Evolutionary conservation across 768 basidiomycete species (phyloP).

Genomic region (Pluteus cervinus): DNA sequence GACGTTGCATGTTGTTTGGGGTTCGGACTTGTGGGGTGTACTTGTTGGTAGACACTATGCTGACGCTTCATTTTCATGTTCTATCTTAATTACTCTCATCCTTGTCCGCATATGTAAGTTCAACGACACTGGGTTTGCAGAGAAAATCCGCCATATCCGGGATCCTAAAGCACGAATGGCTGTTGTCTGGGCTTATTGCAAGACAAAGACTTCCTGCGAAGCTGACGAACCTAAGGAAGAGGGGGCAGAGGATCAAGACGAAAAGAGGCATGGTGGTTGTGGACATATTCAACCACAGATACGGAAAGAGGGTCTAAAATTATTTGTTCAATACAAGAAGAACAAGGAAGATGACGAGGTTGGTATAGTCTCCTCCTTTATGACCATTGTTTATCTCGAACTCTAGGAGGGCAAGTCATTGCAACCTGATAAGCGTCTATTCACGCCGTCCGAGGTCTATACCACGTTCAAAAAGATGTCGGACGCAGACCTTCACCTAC

Average conservation of each 20-base stretch:
- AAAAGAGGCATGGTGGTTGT: slow-evolving; percentile 96
- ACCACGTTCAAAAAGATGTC: slow-evolving; percentile 95
- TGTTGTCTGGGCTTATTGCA: slow-evolving; percentile 81
- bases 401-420: slow-evolving; percentile 70
- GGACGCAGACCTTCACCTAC: slow-evolving; percentile 76
- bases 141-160: slow-evolving; percentile 81
- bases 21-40: too few species aligned
- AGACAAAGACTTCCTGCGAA: slow-evolving; percentile 84
- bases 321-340: slow-evolving; percentile 93
- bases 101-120: slow-evolving; percentile 46
- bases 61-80: slow-evolving; percentile 64
- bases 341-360: slow-evolving; percentile 95
- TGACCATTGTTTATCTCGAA: slow-evolving; percentile 9
- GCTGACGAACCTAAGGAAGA: slow-evolving; percentile 87
- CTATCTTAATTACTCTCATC: slow-evolving; percentile 24
- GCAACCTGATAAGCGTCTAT: slow-evolving; percentile 76
- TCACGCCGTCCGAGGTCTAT: slow-evolving; percentile 86
- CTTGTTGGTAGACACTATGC: slow-evolving; percentile 48
- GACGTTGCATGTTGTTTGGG: slow-evolving; percentile 19
- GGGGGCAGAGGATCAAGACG: slow-evolving; percentile 62
- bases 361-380: slow-evolving; percentile 22
- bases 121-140: slow-evolving; percentile 78
- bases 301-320: slow-evolving; percentile 91
- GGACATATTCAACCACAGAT: slow-evolving; percentile 87
- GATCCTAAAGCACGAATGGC: slow-evolving; percentile 86